phyloP scores from a whole-genome alignment of 2,329 filamentous ascomycete species.

The Lasiodiplodia hormozganensis region DNA sequence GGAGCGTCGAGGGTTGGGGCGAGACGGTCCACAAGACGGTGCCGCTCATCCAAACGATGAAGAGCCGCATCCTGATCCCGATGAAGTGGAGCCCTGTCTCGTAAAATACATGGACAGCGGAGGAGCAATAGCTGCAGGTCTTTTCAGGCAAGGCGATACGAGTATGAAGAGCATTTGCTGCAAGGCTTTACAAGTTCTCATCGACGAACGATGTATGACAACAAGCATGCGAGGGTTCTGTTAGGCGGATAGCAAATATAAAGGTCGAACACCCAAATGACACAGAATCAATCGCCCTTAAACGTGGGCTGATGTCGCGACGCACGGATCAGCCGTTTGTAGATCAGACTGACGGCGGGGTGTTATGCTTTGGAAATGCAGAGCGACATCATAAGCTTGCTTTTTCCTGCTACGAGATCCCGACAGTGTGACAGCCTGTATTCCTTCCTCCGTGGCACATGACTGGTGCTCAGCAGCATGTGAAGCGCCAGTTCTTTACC shows the following conservation, averaged over 20 bases:
- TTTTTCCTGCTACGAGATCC: neutral
- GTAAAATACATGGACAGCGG: neutral
- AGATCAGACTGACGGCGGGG: neutral
- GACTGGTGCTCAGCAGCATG: neutral
- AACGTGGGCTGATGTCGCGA: conserved; percentile 1
- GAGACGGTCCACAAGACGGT: conserved; percentile 99
- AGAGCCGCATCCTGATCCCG: conserved; percentile 88
- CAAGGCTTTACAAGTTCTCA: conserved; percentile 1
- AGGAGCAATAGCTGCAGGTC: neutral
- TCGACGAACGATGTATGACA: conserved; percentile 1
- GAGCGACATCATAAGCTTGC: conserved; percentile 16
- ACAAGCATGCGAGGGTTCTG: conserved; percentile 10
- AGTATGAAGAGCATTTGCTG: conserved; percentile 1
- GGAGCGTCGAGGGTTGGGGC: conserved; percentile 93
- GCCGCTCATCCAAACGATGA: conserved; percentile 94
- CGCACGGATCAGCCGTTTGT: conserved; percentile 17
- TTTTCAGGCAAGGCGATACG: neutral
- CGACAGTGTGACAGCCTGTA: neutral
- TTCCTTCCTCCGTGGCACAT: neutral
- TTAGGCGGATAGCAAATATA: conserved; percentile 16
- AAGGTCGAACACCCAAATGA: conserved; percentile 2
- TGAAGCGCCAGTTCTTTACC: conserved; percentile 14
- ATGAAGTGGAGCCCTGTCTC: conserved; percentile 89
- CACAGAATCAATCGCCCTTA: neutral
- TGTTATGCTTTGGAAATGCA: neutral